Percentiles rank a stretch among this genome's conserved stretches.
Evolutionary conservation across 345 rosid species (phyloP).

Genomic region (Bruguiera gymnorhiza): DNA sequence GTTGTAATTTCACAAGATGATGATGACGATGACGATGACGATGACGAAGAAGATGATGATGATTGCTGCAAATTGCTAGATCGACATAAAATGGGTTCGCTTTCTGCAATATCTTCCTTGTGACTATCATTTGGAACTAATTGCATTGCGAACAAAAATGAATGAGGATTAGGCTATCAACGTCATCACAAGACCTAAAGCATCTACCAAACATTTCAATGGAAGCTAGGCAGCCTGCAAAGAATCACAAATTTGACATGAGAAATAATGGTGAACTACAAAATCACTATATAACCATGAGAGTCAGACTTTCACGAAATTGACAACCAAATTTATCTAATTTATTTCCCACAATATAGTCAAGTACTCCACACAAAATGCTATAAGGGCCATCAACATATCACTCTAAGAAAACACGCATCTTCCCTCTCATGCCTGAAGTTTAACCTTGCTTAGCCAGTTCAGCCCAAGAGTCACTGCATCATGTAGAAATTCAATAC

Average conservation of each 20-base stretch:
- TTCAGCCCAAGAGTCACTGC: too few relatives aligned
- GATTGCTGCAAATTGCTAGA: slow-evolving; percentile 35
- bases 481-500: too few relatives aligned
- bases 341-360: too few relatives aligned
- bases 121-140: slow-evolving; percentile 67
- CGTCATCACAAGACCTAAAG: slow-evolving; percentile 17
- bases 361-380: too few relatives aligned
- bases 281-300: too few relatives aligned
- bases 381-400: too few relatives aligned
- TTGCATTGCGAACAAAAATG: slow-evolving; percentile 58
- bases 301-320: too few relatives aligned
- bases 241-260: background rate
- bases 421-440: too few relatives aligned
- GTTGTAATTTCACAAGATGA: slow-evolving; percentile 67
- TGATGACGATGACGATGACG: slow-evolving; percentile 25
- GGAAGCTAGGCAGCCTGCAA: slow-evolving; percentile 21
- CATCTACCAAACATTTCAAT: slow-evolving; percentile 26
- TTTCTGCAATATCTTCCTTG: slow-evolving; percentile 54
- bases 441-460: too few relatives aligned
- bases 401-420: too few relatives aligned
- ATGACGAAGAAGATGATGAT: background rate
- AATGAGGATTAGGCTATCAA: slow-evolving; percentile 20
- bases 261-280: too few relatives aligned
- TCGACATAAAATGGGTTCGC: slow-evolving; percentile 55
- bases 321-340: too few relatives aligned